A percentile compares a stretch with the other conserved stretches of the same genome.
Evolutionary conservation across 441 rosid species (phyloP).

Genomic region (Theobroma grandiflorum): DNA sequence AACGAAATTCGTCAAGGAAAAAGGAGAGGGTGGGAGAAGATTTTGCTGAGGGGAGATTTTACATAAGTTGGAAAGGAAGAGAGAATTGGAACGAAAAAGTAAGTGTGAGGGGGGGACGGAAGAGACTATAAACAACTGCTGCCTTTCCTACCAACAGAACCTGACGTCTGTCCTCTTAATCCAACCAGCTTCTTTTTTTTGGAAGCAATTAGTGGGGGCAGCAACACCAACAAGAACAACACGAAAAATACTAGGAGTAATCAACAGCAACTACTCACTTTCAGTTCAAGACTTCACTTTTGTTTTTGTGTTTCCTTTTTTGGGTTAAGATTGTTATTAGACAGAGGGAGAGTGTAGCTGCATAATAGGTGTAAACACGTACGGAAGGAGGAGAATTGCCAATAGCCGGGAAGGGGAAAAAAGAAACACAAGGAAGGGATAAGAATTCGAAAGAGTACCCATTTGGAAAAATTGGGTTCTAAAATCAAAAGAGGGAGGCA

Average conservation of each 20-base stretch:
- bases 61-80: background rate
- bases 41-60: background rate
- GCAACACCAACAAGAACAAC: conserved; percentile 10
- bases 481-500: conserved; percentile 16
- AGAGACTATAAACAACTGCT: conserved; percentile 20
- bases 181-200: conserved; percentile 1
- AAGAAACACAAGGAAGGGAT: background rate
- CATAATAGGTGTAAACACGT: background rate
- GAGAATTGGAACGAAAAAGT: background rate
- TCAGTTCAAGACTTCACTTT: background rate
- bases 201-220: conserved; percentile 12
- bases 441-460: background rate
- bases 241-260: background rate
- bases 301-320: background rate
- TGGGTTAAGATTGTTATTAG: conserved; percentile 1
- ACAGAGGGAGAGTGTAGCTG: background rate
- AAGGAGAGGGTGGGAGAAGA: background rate
- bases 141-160: background rate
- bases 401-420: background rate
- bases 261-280: background rate
- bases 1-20: background rate
- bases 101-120: background rate
- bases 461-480: conserved; percentile 29
- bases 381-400: conserved; percentile 13
- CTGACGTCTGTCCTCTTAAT: conserved; percentile 19